Evolutionary conservation across 2,329 filamentous ascomycete species (phyloP), one percentile per base, ranked within the genome.

Genomic region (Alternaria panax): DNA sequence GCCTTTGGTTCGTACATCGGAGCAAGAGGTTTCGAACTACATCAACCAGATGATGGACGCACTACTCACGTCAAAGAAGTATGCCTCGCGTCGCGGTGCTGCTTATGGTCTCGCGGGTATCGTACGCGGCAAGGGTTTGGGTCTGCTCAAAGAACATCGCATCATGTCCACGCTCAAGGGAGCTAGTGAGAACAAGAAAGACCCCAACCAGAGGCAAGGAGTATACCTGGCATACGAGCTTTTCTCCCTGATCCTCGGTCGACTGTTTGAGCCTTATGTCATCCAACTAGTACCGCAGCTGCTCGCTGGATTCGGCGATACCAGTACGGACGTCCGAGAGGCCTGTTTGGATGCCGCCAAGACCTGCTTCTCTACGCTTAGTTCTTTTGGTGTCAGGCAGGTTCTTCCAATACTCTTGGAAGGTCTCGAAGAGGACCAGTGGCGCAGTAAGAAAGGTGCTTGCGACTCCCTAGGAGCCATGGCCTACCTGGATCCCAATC

Each of bases 401-500:
- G 93, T 99, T 64, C 83, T 99, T 65, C 95, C 95, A 4, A 97
- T 92, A 12, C 86, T 99, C 7, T 86, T 99, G 2, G 89, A 95
- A 65, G 95, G 96, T 58, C 87, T 99, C 9, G 93, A 98, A 65
- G 95, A 99, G 65, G 88, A 92, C 53, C 94, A 98, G 78, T 99
- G 95, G 95, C 90, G 95, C 73, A 98, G 93, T 81, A 98, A 99
- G 80, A 97, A 96, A 81, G 95, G 96, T 69, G 95, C 95, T 54
- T 99, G 95, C 75, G 95, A 99, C 75, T 89, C 97, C 25, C 86
- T 99, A 14, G 95, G 95, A 76, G 95, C 95, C 63, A 99, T 99
- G 95, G 96, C 95, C 5, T 99, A 99, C 76, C 87, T 99, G 30
- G 95, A 98, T 76, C 94, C 96, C 7, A 91, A 97, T 66, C 95